Percentiles rank a stretch among this genome's conserved stretches.
Conservation (phyloP, 2,329 filamentous ascomycete genomes). For the Fusarium sp. region DNA sequence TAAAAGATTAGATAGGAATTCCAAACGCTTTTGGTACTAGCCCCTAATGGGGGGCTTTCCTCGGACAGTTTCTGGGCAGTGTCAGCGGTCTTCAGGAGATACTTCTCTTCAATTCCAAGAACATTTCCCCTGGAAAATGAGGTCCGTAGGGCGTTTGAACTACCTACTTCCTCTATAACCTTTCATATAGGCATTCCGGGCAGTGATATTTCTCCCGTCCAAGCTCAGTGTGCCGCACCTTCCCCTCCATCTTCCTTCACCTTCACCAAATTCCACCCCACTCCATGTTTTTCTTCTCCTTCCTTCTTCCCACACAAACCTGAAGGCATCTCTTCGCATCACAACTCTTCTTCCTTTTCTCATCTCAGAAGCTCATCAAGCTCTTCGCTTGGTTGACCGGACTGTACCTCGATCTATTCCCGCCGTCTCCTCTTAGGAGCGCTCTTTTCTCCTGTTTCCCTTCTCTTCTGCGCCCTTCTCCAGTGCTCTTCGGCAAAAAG, state of each 20-base stretch:
- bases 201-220: not conserved
- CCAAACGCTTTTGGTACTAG: not conserved
- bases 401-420: not conserved
- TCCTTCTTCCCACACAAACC: not conserved
- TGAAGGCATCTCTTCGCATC: not conserved
- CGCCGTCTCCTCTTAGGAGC: not conserved
- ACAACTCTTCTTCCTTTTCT: not conserved
- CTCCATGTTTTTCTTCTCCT: not conserved
- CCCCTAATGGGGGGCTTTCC: not conserved
- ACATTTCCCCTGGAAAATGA: not conserved
- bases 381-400: not conserved
- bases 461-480: not conserved
- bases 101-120: not conserved
- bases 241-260: not conserved
- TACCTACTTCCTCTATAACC: not conserved
- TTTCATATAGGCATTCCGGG: not conserved
- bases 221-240: not conserved
- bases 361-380: slow-evolving; percentile 2
- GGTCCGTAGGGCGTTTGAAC: not conserved
- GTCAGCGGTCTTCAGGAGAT: not conserved
- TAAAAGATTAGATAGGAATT: not conserved
- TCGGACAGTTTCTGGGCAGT: not conserved
- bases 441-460: not conserved
- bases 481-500: not conserved
- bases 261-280: not conserved